These are phyloP conservation scores for Neopestalotiopsis clavispora DNA, from an alignment of 2,329 filamentous ascomycete species.

Conservation along the genomic window DNA sequence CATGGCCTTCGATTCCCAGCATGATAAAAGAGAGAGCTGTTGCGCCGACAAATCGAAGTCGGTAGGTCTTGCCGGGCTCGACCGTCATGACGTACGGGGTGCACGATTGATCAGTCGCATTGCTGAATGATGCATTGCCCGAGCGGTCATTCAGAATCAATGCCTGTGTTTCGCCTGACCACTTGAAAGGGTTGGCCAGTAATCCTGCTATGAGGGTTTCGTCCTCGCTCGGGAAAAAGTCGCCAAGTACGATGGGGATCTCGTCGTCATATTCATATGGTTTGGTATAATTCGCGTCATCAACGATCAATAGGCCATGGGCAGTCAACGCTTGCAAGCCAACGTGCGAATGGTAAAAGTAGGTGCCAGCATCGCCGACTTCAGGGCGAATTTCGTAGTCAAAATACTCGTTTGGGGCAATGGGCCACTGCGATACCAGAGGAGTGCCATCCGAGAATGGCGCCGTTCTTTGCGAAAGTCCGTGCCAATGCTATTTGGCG, in stretches of 20 bases:
- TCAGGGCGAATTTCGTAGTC: constrained; percentile 67
- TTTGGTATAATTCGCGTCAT: constrained; percentile 43
- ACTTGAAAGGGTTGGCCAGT: constrained; percentile 52
- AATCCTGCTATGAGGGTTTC: constrained; percentile 55
- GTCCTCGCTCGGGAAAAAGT: constrained; percentile 63
- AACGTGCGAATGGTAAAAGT: constrained; percentile 73
- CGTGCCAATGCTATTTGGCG: constrained; percentile 67
- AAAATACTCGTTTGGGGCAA: constrained; percentile 65
- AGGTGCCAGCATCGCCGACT: constrained; percentile 61
- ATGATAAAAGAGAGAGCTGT: constrained; percentile 59
- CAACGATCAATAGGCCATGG: constrained; percentile 63
- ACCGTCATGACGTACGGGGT: constrained; percentile 59
- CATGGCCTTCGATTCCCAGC: constrained; percentile 62
- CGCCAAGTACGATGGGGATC: constrained; percentile 56
- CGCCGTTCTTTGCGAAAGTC: constrained; percentile 61
- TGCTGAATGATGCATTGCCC: constrained; percentile 42
- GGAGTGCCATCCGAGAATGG: constrained; percentile 70
- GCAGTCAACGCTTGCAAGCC: constrained; percentile 66
- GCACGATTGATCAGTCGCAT: constrained; percentile 42
- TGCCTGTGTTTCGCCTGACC: constrained; percentile 62
- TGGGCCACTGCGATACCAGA: constrained; percentile 67
- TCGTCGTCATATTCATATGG: constrained; percentile 70
- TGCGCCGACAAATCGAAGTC: constrained; percentile 63
- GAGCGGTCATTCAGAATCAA: constrained; percentile 63
- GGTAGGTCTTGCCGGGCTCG: constrained; percentile 63